Conservation (phyloP, 306 rosid species). For the Quercus cerris region DNA sequence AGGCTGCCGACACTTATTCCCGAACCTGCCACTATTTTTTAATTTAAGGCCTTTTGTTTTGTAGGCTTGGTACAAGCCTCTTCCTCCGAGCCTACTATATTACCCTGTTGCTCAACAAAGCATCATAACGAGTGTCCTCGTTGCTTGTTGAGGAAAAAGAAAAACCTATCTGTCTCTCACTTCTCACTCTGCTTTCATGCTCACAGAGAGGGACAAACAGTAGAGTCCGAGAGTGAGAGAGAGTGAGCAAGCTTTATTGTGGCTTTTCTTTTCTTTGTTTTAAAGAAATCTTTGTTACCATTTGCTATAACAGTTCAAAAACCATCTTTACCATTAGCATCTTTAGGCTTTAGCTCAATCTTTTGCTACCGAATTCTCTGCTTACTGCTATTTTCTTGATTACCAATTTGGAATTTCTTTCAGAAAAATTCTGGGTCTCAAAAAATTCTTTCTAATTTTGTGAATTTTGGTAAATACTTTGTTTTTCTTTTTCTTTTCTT, state of each 20-base stretch:
- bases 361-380: conserved; percentile 6
- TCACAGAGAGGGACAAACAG: not conserved
- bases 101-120: conserved; percentile 6
- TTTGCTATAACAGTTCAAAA: not conserved
- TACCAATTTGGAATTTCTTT: not conserved
- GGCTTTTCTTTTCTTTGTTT: not conserved
- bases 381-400: not conserved
- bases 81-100: conserved; percentile 17
- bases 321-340: not conserved
- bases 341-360: not conserved
- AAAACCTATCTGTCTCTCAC: conserved; percentile 1
- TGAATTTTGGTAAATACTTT: not conserved
- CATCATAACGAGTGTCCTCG: not conserved
- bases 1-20: conserved; percentile 64
- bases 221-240: not conserved
- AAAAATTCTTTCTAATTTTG: not conserved
- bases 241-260: not conserved
- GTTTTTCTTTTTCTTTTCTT: not conserved
- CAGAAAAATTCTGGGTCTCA: not conserved
- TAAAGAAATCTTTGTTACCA: not conserved
- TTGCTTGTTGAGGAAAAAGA: not conserved
- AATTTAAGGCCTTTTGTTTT: not conserved
- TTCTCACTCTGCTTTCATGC: conserved; percentile 26
- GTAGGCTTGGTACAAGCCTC: conserved; percentile 3
- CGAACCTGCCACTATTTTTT: conserved; percentile 16